Base-by-base conservation (phyloP, 345 rosid species). In the Linum lewisii region DNA sequence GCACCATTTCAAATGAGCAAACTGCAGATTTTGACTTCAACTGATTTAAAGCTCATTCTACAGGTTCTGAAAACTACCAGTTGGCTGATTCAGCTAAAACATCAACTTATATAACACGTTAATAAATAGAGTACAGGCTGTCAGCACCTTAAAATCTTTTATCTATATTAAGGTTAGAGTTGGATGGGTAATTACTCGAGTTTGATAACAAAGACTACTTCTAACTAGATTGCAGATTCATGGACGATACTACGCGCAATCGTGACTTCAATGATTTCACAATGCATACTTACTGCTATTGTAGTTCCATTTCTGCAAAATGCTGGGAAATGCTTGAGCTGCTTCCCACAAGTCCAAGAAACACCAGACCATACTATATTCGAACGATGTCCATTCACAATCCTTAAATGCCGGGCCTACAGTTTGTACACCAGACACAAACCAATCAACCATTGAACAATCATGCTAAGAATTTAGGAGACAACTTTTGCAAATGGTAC, bases 261-360 rank as follows among this genome's bases (percentile, higher is more conserved):
- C 5, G 22, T 62, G 4, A 6, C 34, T 15, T 50, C 0, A 62
- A 21, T 44, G 20, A 42, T 29, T 62, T 38, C 51, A 4, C 44
- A 37, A 57, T 44, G 59, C 25, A 70, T 62, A 29, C 94, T 81
- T 69, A 93, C 99, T 70, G 74, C 81, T 71, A 93, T 89, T 19
- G 75, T 76, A 54, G 87, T 93, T 65, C 93, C 94, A 54, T 84
- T 88, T 64, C 99, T 75, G 74, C 78, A 63, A 76, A 93, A 93
- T n/a, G 91, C 81, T 19, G 82, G 90, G 78, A 80, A 88, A 74
- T 93, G 99, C 77, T 79, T 89, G 70, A 93, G 91, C 73, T 83
- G 93, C 79, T 93, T 93, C 24, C 87, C 94, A 77, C 95, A 88
- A 55, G 75, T 79, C 99, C 97, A 88, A 51, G 86, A 74, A 64